A percentile compares a stretch with the other conserved stretches of the same genome.
These are phyloP conservation scores for Phylloboletellus chloephorus DNA, from an alignment of 1,284 basidiomycete genomes.

Conservation along the genomic window DNA sequence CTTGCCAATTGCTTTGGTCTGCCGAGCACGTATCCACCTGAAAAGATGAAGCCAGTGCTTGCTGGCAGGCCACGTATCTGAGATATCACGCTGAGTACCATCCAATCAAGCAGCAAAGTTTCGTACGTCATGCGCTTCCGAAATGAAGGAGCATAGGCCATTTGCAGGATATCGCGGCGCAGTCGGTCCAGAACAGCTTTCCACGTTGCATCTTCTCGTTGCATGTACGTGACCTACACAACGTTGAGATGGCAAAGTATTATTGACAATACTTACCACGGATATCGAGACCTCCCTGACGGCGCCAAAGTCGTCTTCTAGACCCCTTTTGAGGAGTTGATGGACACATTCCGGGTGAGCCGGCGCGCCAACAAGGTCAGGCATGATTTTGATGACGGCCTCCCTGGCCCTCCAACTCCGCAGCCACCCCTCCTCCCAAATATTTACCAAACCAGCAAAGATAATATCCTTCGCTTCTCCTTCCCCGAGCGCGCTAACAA, in stretches of 20 bases:
- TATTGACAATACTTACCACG: conserved; percentile 14
- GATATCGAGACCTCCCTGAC: conserved; percentile 77
- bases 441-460: conserved; percentile 47
- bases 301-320: conserved; percentile 78
- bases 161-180: conserved; percentile 45
- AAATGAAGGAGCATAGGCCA: conserved; percentile 55
- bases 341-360: conserved; percentile 31
- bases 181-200: conserved; percentile 36
- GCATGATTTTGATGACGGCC: conserved; percentile 54
- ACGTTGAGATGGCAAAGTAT: conserved; percentile 8
- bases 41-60: conserved; percentile 49
- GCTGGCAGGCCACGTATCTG: conserved; percentile 69
- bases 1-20: conserved; percentile 51
- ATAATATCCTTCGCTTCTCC: conserved; percentile 46
- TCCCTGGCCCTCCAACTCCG: conserved; percentile 85
- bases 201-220: conserved; percentile 23
- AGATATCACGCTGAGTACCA: conserved; percentile 6
- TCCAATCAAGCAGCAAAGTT: conserved; percentile 8
- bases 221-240: conserved; percentile 22
- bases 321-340: conserved; percentile 54
- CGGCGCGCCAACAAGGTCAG: conserved; percentile 34
- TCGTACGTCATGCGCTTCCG: conserved; percentile 73
- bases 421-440: conserved; percentile 61
- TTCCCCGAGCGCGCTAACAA: conserved; percentile 52
- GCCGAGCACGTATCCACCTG: conserved; percentile 39